Evolutionary conservation across 148 eudicot species (phyloP), one percentile per base, ranked within the genome.

Genomic region (Limonium bicolor): DNA sequence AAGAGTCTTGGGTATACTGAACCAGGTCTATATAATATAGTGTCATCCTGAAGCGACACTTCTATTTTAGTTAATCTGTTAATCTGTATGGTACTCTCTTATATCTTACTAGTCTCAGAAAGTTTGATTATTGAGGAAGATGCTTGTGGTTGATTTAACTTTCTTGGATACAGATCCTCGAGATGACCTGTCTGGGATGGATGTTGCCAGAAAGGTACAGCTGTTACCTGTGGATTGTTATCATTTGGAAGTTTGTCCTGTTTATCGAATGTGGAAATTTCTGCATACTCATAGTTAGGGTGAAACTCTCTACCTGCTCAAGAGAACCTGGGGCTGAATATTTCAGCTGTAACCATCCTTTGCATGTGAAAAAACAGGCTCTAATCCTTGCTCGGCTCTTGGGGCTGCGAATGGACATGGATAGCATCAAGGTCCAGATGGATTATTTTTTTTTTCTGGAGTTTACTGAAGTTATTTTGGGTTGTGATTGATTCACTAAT

Each of bases 141-240:
- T n/a, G n/a, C n/a, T n/a, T n/a, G n/a, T 25, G 48, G 27, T 32
- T 48, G 15, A 43, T 36, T 51, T 55, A 7, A 23, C 41, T 32
- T 54, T 58, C 38, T 5, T 57, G 60, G 28, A 29, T 24, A 22
- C 92, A 88, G 97, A 88, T 80, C 97, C 97, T 55, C 94, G 97
- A 31, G 97, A 88, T 51, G 97, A 88, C 75, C 77, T 88, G 55
- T 65, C 94, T 26, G 97, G 97, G 49, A 88, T 75, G 87, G 97
- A 88, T 67, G 95, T 88, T 38, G 95, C 87, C 52, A 74, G 97
- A 73, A 88, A 88, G 97, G 97, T 88, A n/a, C 26, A 64, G 42
- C 46, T 35, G 21, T n/a, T 26, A 42, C 37, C 17, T 53, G 7
- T 27, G 59, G 20, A 42, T 20, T 20, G 6, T 2, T n/a, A n/a